These are phyloP conservation scores for Penicillium robsamsonii DNA, from an alignment of 495 filamentous ascomycete genomes.

Conservation along the genomic window DNA sequence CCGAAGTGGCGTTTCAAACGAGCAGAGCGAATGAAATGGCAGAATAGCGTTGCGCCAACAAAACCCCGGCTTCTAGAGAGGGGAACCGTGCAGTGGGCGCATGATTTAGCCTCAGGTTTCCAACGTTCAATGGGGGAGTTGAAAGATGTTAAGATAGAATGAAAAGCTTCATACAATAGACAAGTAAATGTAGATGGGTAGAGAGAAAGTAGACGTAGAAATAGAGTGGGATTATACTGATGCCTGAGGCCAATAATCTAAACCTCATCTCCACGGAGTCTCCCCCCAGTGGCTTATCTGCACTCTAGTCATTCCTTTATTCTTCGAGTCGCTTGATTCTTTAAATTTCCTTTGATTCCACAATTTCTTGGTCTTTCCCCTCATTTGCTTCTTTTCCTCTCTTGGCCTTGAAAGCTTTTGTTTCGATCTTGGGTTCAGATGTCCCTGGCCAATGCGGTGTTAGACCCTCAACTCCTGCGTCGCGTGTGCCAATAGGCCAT, in stretches of 20 bases:
- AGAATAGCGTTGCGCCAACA: conserved; percentile 1
- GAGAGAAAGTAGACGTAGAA: neutral
- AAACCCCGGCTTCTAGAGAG: conserved; percentile 8
- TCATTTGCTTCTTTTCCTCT: conserved; percentile 13
- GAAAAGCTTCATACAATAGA: neutral
- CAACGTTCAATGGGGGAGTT: neutral
- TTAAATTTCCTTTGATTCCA: conserved; percentile 1
- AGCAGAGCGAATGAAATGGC: conserved; percentile 15
- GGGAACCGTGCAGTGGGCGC: conserved; percentile 17
- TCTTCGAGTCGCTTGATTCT: neutral
- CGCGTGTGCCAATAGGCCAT: conserved; percentile 2
- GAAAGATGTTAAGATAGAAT: neutral
- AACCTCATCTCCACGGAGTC: conserved; percentile 9
- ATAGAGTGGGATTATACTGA: neutral
- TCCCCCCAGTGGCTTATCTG: conserved; percentile 9
- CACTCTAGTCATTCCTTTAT: conserved; percentile 18
- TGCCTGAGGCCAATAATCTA: conserved; percentile 12
- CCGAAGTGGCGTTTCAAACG: conserved; percentile 13
- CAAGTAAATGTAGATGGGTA: neutral
- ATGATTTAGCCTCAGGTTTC: neutral
- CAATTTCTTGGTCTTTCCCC: conserved; percentile 13
- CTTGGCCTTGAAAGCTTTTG: neutral
- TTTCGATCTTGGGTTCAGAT: neutral
- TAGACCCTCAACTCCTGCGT: conserved; percentile 1
- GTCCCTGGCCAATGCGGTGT: conserved; percentile 10